These are phyloP conservation scores for Paramecium sexaurelia DNA, from an alignment of 73 alveolate genomes.

Conservation along the genomic window DNA sequence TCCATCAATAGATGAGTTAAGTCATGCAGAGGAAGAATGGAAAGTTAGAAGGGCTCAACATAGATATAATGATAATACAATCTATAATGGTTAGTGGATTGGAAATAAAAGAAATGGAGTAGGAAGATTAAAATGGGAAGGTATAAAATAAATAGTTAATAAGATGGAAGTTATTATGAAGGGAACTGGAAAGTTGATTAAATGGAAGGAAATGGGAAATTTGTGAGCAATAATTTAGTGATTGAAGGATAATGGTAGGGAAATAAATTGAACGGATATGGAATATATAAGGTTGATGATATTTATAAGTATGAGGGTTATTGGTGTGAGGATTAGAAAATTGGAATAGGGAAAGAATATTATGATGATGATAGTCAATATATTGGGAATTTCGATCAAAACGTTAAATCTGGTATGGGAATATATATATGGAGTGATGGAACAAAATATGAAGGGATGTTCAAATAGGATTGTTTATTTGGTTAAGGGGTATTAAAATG, in stretches of 20 bases:
- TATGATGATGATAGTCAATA: conserved; percentile 73
- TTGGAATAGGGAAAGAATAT: conserved; percentile 3
- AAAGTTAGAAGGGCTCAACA: neutral
- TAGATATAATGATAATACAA: neutral
- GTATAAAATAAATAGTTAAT: neutral
- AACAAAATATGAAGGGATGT: conserved; percentile 76
- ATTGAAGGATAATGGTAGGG: neutral
- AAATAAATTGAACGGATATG: neutral
- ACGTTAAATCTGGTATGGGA: conserved; percentile 84
- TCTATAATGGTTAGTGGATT: neutral
- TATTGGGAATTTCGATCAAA: conserved; percentile 83
- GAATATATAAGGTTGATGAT: conserved; percentile 37
- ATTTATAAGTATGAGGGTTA: conserved; percentile 83
- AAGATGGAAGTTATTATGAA: conserved; percentile 14
- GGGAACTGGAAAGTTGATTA: neutral
- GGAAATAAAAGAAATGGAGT: neutral
- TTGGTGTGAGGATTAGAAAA: conserved; percentile 81
- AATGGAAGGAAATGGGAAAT: neutral
- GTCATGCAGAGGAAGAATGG: neutral
- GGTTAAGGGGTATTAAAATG: neutral
- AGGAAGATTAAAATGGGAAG: neutral
- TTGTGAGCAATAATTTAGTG: neutral
- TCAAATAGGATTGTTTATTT: neutral
- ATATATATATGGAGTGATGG: conserved; percentile 79
- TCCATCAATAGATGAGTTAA: neutral